phyloP scores from a whole-genome alignment of 495 filamentous ascomycete species.

The Parathielavia hyrcaniae region DNA sequence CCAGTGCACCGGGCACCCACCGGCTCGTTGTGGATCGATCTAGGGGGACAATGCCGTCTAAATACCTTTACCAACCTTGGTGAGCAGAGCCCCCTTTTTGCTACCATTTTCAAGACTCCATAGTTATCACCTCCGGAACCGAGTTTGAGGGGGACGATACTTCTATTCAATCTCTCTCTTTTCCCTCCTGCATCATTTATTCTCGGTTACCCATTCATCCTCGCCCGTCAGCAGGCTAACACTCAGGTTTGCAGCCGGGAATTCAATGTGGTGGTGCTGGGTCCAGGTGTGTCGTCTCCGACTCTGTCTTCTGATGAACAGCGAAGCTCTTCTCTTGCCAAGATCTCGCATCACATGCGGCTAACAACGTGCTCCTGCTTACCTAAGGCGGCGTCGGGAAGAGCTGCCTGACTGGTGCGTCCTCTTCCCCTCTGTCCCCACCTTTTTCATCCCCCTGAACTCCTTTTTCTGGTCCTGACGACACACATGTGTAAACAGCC shows the following conservation, averaged over 20 bases:
- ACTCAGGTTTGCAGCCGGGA: constrained; percentile 22
- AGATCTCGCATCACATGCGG: constrained; percentile 27
- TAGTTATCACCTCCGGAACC: neutral
- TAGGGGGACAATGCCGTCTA: constrained; percentile 27
- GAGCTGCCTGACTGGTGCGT: constrained; percentile 90
- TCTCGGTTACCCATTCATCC: neutral
- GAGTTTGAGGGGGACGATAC: neutral
- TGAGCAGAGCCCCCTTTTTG: constrained; percentile 19
- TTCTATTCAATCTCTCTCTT: neutral
- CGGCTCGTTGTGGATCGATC: constrained; percentile 10
- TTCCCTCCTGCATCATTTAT: neutral
- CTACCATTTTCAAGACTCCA: neutral
- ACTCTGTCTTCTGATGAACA: neutral
- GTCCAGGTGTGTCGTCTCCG: constrained; percentile 28
- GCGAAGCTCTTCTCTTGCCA: constrained; percentile 10
- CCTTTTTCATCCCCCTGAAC: neutral
- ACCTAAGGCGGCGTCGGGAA: constrained; percentile 87
- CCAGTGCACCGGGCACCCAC: constrained; percentile 9
- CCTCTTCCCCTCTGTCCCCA: constrained; percentile 9
- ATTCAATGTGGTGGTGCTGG: constrained; percentile 35
- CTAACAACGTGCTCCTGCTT: constrained; percentile 26
- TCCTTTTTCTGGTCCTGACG: constrained; percentile 18
- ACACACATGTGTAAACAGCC: constrained; percentile 51
- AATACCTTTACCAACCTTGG: constrained; percentile 30
- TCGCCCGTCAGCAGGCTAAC: constrained; percentile 10